Evolutionary conservation across 2,329 filamentous ascomycete genomes (phyloP).

Genomic region (Sclerotinia minor): DNA sequence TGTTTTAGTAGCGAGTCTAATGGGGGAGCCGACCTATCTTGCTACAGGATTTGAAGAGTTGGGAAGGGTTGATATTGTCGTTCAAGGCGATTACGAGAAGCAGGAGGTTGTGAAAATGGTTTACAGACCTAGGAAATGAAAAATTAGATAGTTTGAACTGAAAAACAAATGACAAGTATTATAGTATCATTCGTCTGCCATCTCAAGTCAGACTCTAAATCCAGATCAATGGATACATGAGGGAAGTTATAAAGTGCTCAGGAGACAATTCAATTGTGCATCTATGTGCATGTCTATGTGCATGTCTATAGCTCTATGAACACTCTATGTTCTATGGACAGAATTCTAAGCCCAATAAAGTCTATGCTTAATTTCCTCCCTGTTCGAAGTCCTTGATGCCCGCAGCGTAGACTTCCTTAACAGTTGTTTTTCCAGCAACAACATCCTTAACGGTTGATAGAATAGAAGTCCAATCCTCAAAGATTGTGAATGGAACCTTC

Average conservation of each 20-base stretch:
- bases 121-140: constrained; percentile 2
- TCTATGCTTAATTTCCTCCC: constrained; percentile 27
- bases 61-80: not conserved
- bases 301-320: constrained; percentile 22
- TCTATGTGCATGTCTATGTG: not conserved
- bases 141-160: not conserved
- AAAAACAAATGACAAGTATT: not conserved
- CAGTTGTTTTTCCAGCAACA: constrained; percentile 66
- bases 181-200: not conserved
- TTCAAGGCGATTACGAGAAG: not conserved
- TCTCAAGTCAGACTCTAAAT: too few relatives aligned
- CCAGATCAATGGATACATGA: not conserved
- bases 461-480: constrained; percentile 81
- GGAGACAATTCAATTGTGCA: not conserved
- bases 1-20: not conserved
- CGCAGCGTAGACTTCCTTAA: constrained; percentile 64
- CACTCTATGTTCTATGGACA: constrained; percentile 24
- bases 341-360: not conserved
- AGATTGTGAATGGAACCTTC: constrained; percentile 83
- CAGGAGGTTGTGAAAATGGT: not conserved
- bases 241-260: not conserved
- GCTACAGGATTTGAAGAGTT: constrained; percentile 8
- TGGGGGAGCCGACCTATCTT: constrained; percentile 4
- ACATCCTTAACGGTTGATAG: constrained; percentile 75
- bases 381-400: constrained; percentile 38